Evolutionary conservation across 2,329 filamentous ascomycete species (phyloP).

Genomic region (Fusarium floridanum): DNA sequence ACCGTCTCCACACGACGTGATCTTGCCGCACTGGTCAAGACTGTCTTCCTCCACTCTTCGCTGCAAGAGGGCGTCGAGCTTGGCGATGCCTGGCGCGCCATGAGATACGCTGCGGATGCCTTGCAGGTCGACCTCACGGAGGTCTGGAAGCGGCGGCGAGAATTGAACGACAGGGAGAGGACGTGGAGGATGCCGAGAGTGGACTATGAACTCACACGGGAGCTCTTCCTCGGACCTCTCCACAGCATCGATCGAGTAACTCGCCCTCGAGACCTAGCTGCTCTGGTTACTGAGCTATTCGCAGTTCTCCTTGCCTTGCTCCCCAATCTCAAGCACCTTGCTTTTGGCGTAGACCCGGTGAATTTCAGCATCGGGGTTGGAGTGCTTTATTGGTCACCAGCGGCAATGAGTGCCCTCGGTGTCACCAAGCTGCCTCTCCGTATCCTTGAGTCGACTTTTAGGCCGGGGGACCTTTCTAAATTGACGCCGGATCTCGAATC

Average conservation of each 20-base stretch:
- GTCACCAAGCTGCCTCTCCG: slow-evolving; percentile 12
- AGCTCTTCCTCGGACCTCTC: not conserved
- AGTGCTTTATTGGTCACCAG: not conserved
- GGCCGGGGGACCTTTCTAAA: not conserved
- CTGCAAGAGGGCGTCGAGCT: not conserved
- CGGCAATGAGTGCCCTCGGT: slow-evolving; percentile 9
- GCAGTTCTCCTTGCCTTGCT: slow-evolving; percentile 9
- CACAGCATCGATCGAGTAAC: not conserved
- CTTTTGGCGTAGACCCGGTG: not conserved
- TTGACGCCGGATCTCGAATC: slow-evolving; percentile 15
- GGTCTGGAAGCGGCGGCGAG: not conserved
- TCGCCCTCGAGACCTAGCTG: too few species aligned
- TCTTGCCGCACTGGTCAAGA: slow-evolving; percentile 21
- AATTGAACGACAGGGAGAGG: not conserved
- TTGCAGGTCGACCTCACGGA: not conserved
- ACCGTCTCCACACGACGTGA: slow-evolving; percentile 8
- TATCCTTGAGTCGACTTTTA: not conserved
- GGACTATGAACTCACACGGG: not conserved
- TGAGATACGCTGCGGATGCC: not conserved
- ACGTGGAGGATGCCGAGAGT: not conserved
- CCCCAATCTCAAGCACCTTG: slow-evolving; percentile 13
- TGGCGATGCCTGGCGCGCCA: slow-evolving; percentile 4
- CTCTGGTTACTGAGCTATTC: not conserved
- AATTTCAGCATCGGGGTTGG: not conserved
- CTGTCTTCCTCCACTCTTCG: not conserved